Conservation (phyloP, 768 basidiomycete species). For the Rhizopogon rudus region DNA sequence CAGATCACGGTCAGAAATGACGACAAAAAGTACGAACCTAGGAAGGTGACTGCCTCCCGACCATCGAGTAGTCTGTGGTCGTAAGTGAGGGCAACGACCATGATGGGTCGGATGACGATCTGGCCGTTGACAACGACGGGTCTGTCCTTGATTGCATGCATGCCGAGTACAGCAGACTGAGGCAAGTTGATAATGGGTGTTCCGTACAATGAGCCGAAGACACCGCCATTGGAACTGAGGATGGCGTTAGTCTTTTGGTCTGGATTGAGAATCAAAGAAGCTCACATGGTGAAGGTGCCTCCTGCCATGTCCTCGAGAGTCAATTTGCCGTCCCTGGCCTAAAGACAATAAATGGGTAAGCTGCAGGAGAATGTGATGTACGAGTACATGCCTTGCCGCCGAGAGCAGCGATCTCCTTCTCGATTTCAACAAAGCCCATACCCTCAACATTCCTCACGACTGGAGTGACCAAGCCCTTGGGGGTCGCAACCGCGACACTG, state of each 20-base stretch:
- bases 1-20: not conserved
- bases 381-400: slow-evolving; percentile 71
- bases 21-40: slow-evolving; percentile 53
- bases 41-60: slow-evolving; percentile 94
- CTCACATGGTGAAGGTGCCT: slow-evolving; percentile 97
- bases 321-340: slow-evolving; percentile 89
- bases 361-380: slow-evolving; percentile 1
- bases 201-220: slow-evolving; percentile 95
- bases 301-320: slow-evolving; percentile 98
- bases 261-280: slow-evolving; percentile 4
- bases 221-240: slow-evolving; percentile 91
- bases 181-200: slow-evolving; percentile 99
- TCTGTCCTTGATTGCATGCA: slow-evolving; percentile 93
- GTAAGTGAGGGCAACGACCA: slow-evolving; percentile 92
- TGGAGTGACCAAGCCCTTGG: slow-evolving; percentile 95
- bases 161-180: slow-evolving; percentile 91
- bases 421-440: slow-evolving; percentile 86
- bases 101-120: slow-evolving; percentile 95
- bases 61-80: slow-evolving; percentile 96
- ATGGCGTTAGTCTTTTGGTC: not conserved
- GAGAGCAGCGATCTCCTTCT: slow-evolving; percentile 85
- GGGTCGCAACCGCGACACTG: slow-evolving; percentile 94
- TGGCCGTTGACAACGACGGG: slow-evolving; percentile 91
- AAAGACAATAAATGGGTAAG: slow-evolving; percentile 5
- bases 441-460: slow-evolving; percentile 88